These are phyloP conservation scores for Trypethelium eluteriae DNA, from an alignment of 495 filamentous ascomycete species.

Conservation along the genomic window DNA sequence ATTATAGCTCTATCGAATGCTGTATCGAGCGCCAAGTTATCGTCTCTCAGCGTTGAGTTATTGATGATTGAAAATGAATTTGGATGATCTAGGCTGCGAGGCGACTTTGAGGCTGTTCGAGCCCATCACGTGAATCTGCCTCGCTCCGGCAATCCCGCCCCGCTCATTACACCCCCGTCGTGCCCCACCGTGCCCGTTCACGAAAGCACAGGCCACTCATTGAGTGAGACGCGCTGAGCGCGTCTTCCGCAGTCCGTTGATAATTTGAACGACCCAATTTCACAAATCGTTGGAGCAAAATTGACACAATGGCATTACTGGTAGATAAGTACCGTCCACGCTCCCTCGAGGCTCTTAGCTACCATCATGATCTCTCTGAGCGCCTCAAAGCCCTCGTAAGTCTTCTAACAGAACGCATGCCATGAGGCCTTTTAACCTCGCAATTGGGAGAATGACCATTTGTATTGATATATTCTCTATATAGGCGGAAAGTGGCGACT, in stretches of 20 bases:
- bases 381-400: constrained; percentile 80
- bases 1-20: too few species aligned
- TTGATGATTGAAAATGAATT: too few species aligned
- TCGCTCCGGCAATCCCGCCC: too few species aligned
- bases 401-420: constrained; percentile 1
- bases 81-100: too few species aligned
- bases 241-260: background rate
- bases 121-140: too few species aligned
- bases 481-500: constrained; percentile 91
- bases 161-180: too few species aligned
- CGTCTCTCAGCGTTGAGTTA: too few species aligned
- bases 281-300: background rate
- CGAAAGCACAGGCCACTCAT: constrained; percentile 1
- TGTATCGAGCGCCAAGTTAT: too few species aligned
- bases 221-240: constrained; percentile 1
- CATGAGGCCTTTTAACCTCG: constrained; percentile 9
- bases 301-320: constrained; percentile 60
- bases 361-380: constrained; percentile 81
- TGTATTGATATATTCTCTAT: constrained; percentile 13
- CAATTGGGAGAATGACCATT: background rate
- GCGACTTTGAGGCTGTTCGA: too few species aligned
- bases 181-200: background rate
- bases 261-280: background rate
- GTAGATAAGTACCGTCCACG: constrained; percentile 94
- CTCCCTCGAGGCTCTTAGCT: constrained; percentile 75